These are phyloP conservation scores for Auriculariales sp. DNA, from an alignment of 768 basidiomycete genomes.

Conservation along the genomic window DNA sequence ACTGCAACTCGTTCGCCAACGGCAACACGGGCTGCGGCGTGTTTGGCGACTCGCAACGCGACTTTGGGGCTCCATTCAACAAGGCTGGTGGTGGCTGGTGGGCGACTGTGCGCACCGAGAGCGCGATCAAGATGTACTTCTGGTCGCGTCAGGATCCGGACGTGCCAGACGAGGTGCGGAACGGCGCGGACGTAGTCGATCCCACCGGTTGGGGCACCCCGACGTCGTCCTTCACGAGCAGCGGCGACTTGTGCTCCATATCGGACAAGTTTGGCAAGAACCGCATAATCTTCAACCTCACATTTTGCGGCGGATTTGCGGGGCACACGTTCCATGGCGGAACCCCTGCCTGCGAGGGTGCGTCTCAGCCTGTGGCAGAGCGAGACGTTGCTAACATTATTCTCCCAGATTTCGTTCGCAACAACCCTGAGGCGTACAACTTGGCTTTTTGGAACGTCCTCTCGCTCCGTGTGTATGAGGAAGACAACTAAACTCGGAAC, in stretches of 20 bases:
- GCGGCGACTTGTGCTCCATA: slow-evolving; percentile 39
- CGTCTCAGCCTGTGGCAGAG: slow-evolving; percentile 12
- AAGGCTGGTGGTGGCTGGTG: slow-evolving; percentile 46
- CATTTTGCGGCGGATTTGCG: slow-evolving; percentile 55
- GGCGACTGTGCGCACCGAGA: slow-evolving; percentile 30
- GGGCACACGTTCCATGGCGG: slow-evolving; percentile 34
- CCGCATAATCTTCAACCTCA: slow-evolving; percentile 56
- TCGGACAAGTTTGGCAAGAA: slow-evolving; percentile 27
- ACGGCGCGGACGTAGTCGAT: slow-evolving; percentile 24
- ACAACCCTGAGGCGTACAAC: slow-evolving; percentile 49
- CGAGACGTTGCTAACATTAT: background rate
- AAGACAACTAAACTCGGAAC: slow-evolving; percentile 11
- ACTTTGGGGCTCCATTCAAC: slow-evolving; percentile 45
- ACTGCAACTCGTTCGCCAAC: slow-evolving; percentile 35
- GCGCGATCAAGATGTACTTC: slow-evolving; percentile 57
- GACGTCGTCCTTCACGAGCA: background rate
- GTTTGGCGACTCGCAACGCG: background rate
- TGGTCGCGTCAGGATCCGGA: slow-evolving; percentile 30
- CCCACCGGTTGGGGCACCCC: slow-evolving; percentile 37
- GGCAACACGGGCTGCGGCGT: slow-evolving; percentile 48
- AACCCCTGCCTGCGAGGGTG: slow-evolving; percentile 37
- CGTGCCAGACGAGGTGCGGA: background rate
- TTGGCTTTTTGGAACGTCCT: slow-evolving; percentile 63
- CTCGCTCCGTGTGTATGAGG: slow-evolving; percentile 37
- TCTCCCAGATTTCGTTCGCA: slow-evolving; percentile 41